A percentile compares a stretch with the other conserved stretches of the same genome.
These are phyloP conservation scores for Nicotiana tabacum DNA, from an alignment of 257 asterid genomes.

Conservation along the genomic window DNA sequence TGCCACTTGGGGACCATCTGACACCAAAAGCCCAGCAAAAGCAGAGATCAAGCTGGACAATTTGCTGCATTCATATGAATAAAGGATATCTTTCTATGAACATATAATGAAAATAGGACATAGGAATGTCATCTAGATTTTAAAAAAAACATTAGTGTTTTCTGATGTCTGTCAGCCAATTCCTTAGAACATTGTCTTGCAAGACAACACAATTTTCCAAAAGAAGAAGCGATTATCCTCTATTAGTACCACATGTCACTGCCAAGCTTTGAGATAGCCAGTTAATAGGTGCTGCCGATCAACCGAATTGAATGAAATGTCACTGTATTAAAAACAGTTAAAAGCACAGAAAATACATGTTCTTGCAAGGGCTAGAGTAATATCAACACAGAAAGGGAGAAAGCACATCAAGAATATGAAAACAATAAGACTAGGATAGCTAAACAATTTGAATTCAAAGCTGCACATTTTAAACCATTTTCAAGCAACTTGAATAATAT, in stretches of 20 bases:
- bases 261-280: not conserved
- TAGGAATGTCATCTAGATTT: not conserved
- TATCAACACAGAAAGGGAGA: not conserved
- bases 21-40: constrained; percentile 93
- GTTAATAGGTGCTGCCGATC: not conserved
- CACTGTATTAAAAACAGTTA: not conserved
- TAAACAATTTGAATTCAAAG: not conserved
- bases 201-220: not conserved
- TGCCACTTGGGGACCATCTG: constrained; percentile 95
- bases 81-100: constrained; percentile 1
- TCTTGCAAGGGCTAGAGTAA: not conserved
- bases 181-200: not conserved
- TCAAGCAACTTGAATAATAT: not conserved
- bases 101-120: not conserved
- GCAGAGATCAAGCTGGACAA: constrained; percentile 95
- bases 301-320: not conserved
- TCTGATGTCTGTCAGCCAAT: not conserved
- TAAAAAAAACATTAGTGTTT: not conserved
- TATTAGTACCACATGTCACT: not conserved
- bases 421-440: not conserved
- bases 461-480: not conserved
- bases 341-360: not conserved
- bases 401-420: not conserved
- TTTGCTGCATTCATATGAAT: constrained; percentile 59
- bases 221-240: not conserved